Percentiles rank a stretch among this genome's conserved stretches.
These are phyloP conservation scores for Tulasnella calospora DNA, from an alignment of 768 basidiomycete species.

Conservation along the genomic window DNA sequence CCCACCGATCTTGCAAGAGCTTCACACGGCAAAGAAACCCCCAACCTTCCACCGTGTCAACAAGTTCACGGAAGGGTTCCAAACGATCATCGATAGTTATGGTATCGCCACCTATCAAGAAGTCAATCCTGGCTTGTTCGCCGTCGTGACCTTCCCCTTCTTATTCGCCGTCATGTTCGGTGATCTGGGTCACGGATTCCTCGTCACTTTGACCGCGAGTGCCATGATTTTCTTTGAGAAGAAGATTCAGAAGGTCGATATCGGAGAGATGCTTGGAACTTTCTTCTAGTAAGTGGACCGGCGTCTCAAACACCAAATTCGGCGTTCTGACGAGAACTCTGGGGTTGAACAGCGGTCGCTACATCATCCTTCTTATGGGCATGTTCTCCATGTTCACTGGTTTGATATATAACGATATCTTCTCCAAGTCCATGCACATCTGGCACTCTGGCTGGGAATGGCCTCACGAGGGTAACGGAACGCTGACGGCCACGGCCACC, in stretches of 20 bases:
- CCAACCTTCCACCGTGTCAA: conserved; percentile 94
- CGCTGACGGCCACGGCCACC: conserved; percentile 50
- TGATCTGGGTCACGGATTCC: conserved; percentile 91
- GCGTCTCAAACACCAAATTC: conserved; percentile 17
- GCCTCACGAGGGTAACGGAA: conserved; percentile 52
- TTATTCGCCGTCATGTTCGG: conserved; percentile 99
- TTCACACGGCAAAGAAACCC: conserved; percentile 83
- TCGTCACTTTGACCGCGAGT: conserved; percentile 69
- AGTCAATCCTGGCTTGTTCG: conserved; percentile 93
- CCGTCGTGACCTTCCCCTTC: conserved; percentile 92
- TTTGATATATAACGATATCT: conserved; percentile 97
- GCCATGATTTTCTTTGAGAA: conserved; percentile 86
- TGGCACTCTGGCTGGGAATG: conserved; percentile 83
- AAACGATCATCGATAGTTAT: conserved; percentile 97
- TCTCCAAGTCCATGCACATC: conserved; percentile 84
- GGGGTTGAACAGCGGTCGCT: conserved; percentile 67
- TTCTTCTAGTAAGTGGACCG: conserved; percentile 79
- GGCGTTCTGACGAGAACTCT: conserved; percentile 29
- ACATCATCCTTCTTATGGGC: conserved; percentile 99
- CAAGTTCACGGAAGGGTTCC: conserved; percentile 95
- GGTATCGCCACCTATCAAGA: conserved; percentile 94
- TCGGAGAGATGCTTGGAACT: conserved; percentile 77
- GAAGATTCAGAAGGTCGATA: conserved; percentile 63
- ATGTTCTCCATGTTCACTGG: conserved; percentile 94
- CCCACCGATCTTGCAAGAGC: conserved; percentile 86